A percentile compares a stretch with the other conserved stretches of the same genome.
These are phyloP conservation scores for Gossypium bickii DNA, from an alignment of 345 rosid genomes.

Conservation along the genomic window DNA sequence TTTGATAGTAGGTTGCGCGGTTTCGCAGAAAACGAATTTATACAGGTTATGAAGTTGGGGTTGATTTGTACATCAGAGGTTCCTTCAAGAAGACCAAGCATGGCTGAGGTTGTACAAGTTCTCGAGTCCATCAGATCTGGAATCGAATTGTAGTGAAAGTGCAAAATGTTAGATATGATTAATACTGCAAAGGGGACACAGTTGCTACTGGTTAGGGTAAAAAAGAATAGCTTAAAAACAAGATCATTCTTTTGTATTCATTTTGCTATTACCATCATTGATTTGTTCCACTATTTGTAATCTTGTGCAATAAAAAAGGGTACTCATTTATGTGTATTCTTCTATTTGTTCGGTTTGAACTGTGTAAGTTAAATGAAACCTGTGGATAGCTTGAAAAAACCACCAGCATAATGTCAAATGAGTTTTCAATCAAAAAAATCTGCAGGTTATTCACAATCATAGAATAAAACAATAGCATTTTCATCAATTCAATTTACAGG, in stretches of 20 bases:
- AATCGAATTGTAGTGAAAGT: constrained; percentile 36
- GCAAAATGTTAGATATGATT: constrained; percentile 20
- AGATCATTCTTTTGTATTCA: constrained; percentile 52
- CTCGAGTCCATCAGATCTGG: constrained; percentile 87
- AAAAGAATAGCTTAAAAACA: constrained; percentile 1
- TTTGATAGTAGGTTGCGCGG: constrained; percentile 71
- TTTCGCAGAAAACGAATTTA: constrained; percentile 79
- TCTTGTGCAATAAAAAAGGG: constrained; percentile 33
- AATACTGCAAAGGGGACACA: constrained; percentile 27
- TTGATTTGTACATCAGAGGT: constrained; percentile 68
- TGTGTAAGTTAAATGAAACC: background rate
- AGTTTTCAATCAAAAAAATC: constrained; percentile 12
- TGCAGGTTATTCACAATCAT: constrained; percentile 12
- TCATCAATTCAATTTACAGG: constrained; percentile 61
- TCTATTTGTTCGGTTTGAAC: background rate
- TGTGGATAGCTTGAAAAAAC: too few relatives aligned
- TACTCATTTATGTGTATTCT: constrained; percentile 16
- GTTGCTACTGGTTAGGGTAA: constrained; percentile 21
- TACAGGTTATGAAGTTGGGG: constrained; percentile 92
- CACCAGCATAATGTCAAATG: background rate
- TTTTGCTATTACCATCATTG: constrained; percentile 22
- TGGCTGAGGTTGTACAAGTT: constrained; percentile 95
- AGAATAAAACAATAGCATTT: constrained; percentile 25
- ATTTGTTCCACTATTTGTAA: constrained; percentile 28
- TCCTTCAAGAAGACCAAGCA: constrained; percentile 87